These are phyloP conservation scores for Podospora tetraspora DNA, from an alignment of 495 filamentous ascomycete genomes.

Conservation along the genomic window DNA sequence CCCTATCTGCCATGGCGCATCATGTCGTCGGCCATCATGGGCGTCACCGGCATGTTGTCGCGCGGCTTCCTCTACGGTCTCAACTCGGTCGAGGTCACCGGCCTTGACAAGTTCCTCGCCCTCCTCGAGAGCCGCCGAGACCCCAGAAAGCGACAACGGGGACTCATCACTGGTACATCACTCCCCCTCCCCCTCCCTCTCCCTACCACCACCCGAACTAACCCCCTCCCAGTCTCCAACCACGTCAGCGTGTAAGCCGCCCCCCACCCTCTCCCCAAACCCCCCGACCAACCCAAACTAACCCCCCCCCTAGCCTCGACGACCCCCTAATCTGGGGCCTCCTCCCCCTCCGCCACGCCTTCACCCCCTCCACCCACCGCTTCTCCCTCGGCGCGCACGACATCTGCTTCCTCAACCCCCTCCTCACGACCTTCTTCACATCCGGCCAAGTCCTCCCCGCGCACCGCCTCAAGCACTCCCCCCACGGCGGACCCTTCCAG, in stretches of 20 bases:
- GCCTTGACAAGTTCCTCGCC: constrained; percentile 69
- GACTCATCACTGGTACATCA: constrained; percentile 73
- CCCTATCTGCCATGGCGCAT: constrained; percentile 51
- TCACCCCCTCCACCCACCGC: constrained; percentile 66
- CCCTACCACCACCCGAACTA: background rate
- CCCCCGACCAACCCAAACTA: background rate
- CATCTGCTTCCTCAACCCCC: constrained; percentile 73
- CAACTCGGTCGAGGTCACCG: constrained; percentile 58
- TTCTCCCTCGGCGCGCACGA: constrained; percentile 90
- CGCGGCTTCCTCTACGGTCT: constrained; percentile 44
- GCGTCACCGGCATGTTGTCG: constrained; percentile 41
- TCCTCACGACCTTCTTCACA: constrained; percentile 65
- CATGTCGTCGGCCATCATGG: constrained; percentile 51
- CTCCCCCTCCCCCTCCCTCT: background rate
- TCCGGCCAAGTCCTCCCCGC: constrained; percentile 86
- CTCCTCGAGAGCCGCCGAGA: constrained; percentile 68
- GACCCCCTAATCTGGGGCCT: constrained; percentile 92
- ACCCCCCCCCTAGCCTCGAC: constrained; percentile 60
- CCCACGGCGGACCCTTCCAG: constrained; percentile 75
- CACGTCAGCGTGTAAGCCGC: constrained; percentile 88
- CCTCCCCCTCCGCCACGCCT: constrained; percentile 64
- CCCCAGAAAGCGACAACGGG: constrained; percentile 61
- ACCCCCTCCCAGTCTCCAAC: constrained; percentile 69
- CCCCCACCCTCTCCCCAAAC: constrained; percentile 20
- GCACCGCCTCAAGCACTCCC: constrained; percentile 71